Evolutionary conservation across 2,329 filamentous ascomycete genomes (phyloP).

Genomic region (Lecanosticta acicola): DNA sequence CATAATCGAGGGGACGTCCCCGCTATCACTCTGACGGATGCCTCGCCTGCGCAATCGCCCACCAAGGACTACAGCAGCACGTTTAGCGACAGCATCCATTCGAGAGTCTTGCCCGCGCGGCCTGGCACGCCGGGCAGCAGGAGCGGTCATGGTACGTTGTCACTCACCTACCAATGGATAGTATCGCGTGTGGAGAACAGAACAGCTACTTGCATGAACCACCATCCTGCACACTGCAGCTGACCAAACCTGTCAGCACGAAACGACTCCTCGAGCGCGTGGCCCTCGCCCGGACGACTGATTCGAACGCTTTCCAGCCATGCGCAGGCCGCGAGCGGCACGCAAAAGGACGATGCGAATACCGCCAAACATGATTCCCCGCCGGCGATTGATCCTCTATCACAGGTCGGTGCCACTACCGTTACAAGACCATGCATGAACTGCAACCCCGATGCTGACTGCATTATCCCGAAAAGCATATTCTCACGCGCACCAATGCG

Average conservation of each 20-base stretch:
- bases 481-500: conserved; percentile 61
- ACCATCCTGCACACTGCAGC: too few species aligned
- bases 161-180: not conserved
- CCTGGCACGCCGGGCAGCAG: conserved; percentile 11
- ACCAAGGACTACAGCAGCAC: conserved; percentile 9
- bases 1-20: conserved; percentile 10
- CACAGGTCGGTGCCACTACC: conserved; percentile 48
- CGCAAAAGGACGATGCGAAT: conserved; percentile 23
- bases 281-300: conserved; percentile 22
- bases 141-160: conserved; percentile 8
- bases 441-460: conserved; percentile 14
- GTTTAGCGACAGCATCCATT: conserved; percentile 6
- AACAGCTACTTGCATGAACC: conserved; percentile 1
- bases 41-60: conserved; percentile 26
- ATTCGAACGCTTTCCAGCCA: conserved; percentile 21
- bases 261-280: conserved; percentile 18
- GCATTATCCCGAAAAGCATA: conserved; percentile 39
- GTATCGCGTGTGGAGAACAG: conserved; percentile 1
- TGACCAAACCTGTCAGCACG: too few species aligned
- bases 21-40: conserved; percentile 41
- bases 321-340: conserved; percentile 13
- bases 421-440: not conserved
- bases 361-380: conserved; percentile 29
- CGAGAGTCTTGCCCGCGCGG: conserved; percentile 9
- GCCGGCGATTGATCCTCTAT: conserved; percentile 60